phyloP scores from a whole-genome alignment of 148 eudicot species.

The Euryodendron excelsum region DNA sequence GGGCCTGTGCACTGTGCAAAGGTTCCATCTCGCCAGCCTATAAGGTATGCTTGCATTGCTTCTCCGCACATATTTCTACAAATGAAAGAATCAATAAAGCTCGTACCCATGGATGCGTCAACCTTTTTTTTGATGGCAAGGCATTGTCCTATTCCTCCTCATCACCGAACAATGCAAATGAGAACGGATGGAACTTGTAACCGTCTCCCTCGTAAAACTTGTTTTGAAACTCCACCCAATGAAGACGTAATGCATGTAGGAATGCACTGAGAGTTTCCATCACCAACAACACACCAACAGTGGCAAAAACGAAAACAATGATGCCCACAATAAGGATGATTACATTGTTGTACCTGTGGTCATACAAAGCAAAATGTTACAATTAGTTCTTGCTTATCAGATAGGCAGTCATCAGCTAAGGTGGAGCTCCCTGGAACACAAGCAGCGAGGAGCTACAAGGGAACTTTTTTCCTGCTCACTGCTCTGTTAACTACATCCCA shows the following conservation, averaged over 20 bases:
- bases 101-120: constrained; percentile 4
- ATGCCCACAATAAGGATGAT: constrained; percentile 58
- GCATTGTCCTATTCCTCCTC: constrained; percentile 57
- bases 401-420: background rate
- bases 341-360: constrained; percentile 70
- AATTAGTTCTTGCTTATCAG: background rate
- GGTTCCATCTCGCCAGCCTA: too few relatives aligned
- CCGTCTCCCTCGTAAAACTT: constrained; percentile 93
- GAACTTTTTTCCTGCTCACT: too few relatives aligned
- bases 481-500: background rate
- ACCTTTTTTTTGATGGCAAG: background rate
- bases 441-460: too few relatives aligned
- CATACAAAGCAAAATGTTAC: background rate
- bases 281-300: constrained; percentile 85
- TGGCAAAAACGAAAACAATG: constrained; percentile 73
- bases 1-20: too few relatives aligned
- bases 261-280: constrained; percentile 98
- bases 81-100: constrained; percentile 25
- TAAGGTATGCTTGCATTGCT: too few relatives aligned
- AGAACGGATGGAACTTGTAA: constrained; percentile 76
- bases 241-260: constrained; percentile 89
- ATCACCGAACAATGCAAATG: constrained; percentile 48
- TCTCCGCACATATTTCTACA: constrained; percentile 13
- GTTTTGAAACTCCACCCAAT: constrained; percentile 94
- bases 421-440: too few relatives aligned